phyloP scores from a whole-genome alignment of 805 yeast species.

The Lachancea nothofagi region DNA sequence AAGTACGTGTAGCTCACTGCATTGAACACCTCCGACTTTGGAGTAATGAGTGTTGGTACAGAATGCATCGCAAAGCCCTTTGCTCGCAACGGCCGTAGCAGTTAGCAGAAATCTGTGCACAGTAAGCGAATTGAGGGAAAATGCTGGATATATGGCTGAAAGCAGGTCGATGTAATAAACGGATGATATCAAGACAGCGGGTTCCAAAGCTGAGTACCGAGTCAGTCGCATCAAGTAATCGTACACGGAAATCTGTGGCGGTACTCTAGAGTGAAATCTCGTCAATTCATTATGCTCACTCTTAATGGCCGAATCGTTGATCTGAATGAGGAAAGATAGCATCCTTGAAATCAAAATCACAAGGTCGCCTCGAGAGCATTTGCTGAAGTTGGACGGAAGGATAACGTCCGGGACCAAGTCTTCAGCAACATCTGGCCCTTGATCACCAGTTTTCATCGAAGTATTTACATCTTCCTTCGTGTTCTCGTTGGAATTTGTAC shows the following conservation, averaged over 20 bases:
- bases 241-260: conserved; percentile 78
- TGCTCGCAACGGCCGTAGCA: conserved; percentile 85
- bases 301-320: conserved; percentile 53
- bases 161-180: conserved; percentile 88
- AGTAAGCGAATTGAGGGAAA: conserved; percentile 83
- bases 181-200: conserved; percentile 71
- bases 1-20: conserved; percentile 74
- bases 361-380: conserved; percentile 65
- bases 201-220: conserved; percentile 79
- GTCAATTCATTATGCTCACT: conserved; percentile 46
- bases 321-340: conserved; percentile 65
- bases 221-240: conserved; percentile 73
- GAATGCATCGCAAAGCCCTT: conserved; percentile 88
- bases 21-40: conserved; percentile 88
- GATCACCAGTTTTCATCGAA: no score
- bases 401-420: conserved; percentile 17
- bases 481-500: background rate
- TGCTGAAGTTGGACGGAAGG: conserved; percentile 43
- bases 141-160: conserved; percentile 68
- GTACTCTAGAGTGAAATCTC: conserved; percentile 87
- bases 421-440: no score
- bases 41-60: conserved; percentile 93
- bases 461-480: no score
- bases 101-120: conserved; percentile 89
- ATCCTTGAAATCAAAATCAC: conserved; percentile 70